Conservation (phyloP, 345 rosid genomes). For the Melaleuca quinquenervia region DNA sequence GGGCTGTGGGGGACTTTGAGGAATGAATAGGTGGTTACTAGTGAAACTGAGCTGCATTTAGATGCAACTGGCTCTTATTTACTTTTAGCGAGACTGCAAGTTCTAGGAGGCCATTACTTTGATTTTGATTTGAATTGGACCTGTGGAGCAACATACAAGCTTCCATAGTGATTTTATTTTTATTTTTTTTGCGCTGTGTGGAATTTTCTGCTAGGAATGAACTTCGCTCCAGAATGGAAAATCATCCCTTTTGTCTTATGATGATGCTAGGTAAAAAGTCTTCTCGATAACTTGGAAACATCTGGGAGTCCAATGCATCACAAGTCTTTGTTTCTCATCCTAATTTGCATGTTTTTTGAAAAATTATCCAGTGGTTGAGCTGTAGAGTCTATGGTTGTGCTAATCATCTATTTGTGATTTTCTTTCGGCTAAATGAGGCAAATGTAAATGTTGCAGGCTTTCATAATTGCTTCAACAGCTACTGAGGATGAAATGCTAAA, state of each 20-base stretch:
- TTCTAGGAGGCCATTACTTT: neutral
- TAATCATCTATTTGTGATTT: neutral
- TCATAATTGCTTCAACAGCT: constrained; percentile 91
- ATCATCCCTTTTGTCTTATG: neutral
- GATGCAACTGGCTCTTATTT: neutral
- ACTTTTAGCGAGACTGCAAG: neutral
- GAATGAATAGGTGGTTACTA: neutral
- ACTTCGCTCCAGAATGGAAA: neutral
- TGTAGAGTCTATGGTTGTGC: neutral
- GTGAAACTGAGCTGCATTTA: neutral
- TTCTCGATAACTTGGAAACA: neutral
- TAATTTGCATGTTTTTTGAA: neutral
- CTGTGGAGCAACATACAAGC: neutral
- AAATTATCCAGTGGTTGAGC: neutral
- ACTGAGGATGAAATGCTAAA: constrained; percentile 87
- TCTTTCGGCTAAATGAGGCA: neutral
- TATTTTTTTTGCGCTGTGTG: too few species aligned
- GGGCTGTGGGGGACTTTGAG: neutral
- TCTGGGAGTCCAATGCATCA: neutral
- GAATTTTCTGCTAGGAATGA: neutral
- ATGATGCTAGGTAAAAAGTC: neutral
- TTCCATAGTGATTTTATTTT: neutral
- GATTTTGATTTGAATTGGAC: neutral
- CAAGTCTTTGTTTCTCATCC: neutral
- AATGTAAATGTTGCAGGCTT: constrained; percentile 51